Conservation (phyloP, 352 stramenopile genomes). For the Globisporangium yorkense region DNA sequence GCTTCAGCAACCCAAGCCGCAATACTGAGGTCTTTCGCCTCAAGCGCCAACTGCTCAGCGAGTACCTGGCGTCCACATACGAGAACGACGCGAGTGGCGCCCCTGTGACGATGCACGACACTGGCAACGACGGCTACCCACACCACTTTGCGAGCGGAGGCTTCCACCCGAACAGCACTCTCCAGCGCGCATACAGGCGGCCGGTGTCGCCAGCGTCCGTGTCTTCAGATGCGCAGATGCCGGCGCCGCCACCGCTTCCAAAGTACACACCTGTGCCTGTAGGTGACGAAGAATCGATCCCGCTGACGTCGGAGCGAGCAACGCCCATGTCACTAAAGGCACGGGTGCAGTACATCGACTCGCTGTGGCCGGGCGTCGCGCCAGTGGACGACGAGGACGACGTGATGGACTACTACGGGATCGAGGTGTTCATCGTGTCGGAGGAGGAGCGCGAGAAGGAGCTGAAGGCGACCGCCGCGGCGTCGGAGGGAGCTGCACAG, state of each 20-base stretch:
- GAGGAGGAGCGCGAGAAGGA: slow-evolving; percentile 36
- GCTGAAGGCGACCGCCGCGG: background rate
- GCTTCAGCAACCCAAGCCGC: slow-evolving; percentile 69
- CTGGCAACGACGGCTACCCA: background rate
- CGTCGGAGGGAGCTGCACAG: background rate
- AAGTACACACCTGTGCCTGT: slow-evolving; percentile 44
- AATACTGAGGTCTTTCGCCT: slow-evolving; percentile 64
- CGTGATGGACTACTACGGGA: slow-evolving; percentile 72
- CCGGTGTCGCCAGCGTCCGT: slow-evolving; percentile 10
- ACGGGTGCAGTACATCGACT: slow-evolving; percentile 59
- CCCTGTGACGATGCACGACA: background rate
- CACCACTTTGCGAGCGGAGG: background rate
- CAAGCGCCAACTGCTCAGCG: slow-evolving; percentile 53
- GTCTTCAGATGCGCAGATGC: slow-evolving; percentile 5
- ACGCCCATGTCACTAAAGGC: slow-evolving; percentile 44
- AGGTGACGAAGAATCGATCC: slow-evolving; percentile 33
- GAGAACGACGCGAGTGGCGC: background rate
- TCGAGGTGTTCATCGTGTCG: slow-evolving; percentile 68
- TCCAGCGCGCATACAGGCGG: slow-evolving; percentile 13
- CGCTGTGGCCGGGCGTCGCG: slow-evolving; percentile 55
- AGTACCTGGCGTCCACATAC: slow-evolving; percentile 38
- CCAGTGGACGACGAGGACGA: slow-evolving; percentile 63
- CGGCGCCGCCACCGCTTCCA: slow-evolving; percentile 19
- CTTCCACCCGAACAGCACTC: slow-evolving; percentile 1
- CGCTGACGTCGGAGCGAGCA: slow-evolving; percentile 35